Base-by-base conservation (phyloP, 257 asterid genomes). In the Verbena officinalis region DNA sequence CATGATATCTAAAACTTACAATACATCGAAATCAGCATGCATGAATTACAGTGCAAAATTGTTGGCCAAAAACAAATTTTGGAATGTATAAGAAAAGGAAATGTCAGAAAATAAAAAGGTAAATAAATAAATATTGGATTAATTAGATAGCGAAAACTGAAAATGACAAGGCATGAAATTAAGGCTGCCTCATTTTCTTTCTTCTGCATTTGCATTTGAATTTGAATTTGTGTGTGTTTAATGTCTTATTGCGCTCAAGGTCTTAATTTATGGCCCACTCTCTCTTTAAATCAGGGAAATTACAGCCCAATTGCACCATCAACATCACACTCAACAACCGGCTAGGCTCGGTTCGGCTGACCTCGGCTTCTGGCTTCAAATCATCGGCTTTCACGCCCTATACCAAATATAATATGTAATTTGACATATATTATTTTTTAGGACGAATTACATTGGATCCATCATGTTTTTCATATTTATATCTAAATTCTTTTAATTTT, bases 151-250 rank as follows among this genome's bases (percentile, higher is more conserved):
- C n/a, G n/a, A n/a, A n/a, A n/a, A 33, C 15, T 55, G 62, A 55
- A 55, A 55, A 55, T 55, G 62, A 55, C 62, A 30, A 55, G n/a
- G 22, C 62, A 15, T 31, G 6, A 11, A 54, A 54, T n/a, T 13
- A 3, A 20, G 9, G 56, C 16, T 51, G 21, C 9, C n/a, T n/a
- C n/a, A n/a, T n/a, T n/a, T n/a, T 9, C 22, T 22, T 51, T 21
- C 23, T 9, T 17, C 54, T 48, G 54, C 30, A 19, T 15, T 3
- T 30, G n/a, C n/a, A n/a, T 30, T 48, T 21, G 34, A n/a, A 20
- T 51, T 45, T 51, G 13, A 4, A 4, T 52, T 4, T 5, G n/a
- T 1, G 10, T 24, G 51, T n/a, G 9, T 23, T 12, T 11, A 13
- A 12, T 52, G 58, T 52, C 12, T 27, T 5, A 10, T 22, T 17